A percentile compares a stretch with the other conserved stretches of the same genome.
Conservation (phyloP, 2,329 filamentous ascomycete genomes). For the Aspergillus niger region DNA sequence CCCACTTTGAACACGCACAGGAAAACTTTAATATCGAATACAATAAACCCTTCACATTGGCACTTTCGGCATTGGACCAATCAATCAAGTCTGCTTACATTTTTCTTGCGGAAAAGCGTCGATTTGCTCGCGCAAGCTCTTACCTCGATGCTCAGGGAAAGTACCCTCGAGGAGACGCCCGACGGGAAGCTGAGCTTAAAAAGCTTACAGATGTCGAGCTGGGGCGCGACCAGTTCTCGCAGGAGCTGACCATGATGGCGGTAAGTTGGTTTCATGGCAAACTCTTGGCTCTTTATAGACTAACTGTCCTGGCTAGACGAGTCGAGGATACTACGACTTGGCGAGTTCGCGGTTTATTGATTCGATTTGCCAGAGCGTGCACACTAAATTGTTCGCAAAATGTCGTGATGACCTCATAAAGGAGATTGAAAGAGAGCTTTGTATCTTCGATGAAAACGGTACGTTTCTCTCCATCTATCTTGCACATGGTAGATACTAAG, state of each 20-base stretch:
- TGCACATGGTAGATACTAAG: not conserved
- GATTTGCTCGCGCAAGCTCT: constrained; percentile 17
- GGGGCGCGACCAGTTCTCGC: constrained; percentile 35
- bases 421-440: constrained; percentile 32
- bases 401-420: constrained; percentile 36
- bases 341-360: constrained; percentile 44
- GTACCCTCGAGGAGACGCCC: constrained; percentile 23
- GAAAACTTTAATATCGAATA: constrained; percentile 58
- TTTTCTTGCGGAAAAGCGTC: constrained; percentile 22
- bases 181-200: constrained; percentile 23
- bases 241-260: constrained; percentile 46
- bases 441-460: constrained; percentile 37
- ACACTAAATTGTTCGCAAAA: constrained; percentile 39
- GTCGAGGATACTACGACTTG: constrained; percentile 43
- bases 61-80: constrained; percentile 25
- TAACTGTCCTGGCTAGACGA: constrained; percentile 30
- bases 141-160: constrained; percentile 20
- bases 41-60: constrained; percentile 59
- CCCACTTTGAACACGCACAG: constrained; percentile 48
- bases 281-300: not conserved
- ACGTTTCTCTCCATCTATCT: constrained; percentile 10
- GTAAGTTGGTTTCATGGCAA: constrained; percentile 30
- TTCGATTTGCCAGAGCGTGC: constrained; percentile 39
- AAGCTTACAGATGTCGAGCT: constrained; percentile 32
- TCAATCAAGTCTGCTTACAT: constrained; percentile 19